These are phyloP conservation scores for Solanum bukasovii DNA, from an alignment of 257 asterid genomes.

Conservation along the genomic window DNA sequence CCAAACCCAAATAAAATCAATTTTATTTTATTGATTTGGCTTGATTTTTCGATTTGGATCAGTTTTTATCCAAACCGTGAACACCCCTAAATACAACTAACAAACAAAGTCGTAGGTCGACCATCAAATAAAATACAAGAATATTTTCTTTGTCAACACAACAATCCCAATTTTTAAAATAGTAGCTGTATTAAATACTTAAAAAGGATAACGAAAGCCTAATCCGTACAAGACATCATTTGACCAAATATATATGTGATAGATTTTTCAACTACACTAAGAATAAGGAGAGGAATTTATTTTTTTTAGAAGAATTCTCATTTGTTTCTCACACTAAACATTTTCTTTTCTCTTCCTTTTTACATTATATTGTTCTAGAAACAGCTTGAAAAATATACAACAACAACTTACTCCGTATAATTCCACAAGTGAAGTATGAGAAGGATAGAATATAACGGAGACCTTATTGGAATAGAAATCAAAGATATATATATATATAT, in stretches of 20 bases:
- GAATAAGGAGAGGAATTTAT: background rate
- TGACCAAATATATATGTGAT: background rate
- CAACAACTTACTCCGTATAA: background rate
- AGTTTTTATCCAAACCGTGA: too few relatives aligned
- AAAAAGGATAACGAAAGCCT: background rate
- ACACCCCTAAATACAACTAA: background rate
- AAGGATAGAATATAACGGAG: background rate
- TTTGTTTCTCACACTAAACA: background rate
- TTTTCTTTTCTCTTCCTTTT: background rate
- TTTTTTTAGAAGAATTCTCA: too few relatives aligned
- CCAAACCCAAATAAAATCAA: too few relatives aligned
- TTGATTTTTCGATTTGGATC: too few relatives aligned
- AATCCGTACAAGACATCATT: background rate
- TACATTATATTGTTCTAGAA: too few relatives aligned
- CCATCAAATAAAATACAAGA: background rate
- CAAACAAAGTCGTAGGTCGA: background rate
- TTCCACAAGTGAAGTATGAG: background rate
- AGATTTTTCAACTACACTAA: background rate
- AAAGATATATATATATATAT: too few relatives aligned
- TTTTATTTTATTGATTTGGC: too few relatives aligned
- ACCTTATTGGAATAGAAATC: background rate
- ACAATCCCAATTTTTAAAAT: background rate
- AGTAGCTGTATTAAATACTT: background rate
- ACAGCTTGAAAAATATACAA: background rate
- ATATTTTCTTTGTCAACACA: background rate